Evolutionary conservation across 1,284 basidiomycete species (phyloP), one percentile per base, ranked within the genome.

Genomic region (Anthracocystis panici-leucophaei): DNA sequence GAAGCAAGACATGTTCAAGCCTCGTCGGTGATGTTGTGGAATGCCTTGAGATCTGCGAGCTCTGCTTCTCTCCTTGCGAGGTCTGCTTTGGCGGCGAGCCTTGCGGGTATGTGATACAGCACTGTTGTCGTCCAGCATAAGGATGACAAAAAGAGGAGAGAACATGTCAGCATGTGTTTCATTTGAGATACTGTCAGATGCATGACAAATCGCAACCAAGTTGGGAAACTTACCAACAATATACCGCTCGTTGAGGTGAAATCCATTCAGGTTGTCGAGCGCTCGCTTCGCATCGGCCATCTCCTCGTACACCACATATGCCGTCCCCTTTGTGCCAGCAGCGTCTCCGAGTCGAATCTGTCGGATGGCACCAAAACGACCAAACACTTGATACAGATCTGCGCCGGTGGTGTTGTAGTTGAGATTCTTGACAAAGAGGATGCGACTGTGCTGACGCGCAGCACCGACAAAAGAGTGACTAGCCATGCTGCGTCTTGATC

Each of bases 171-270:
- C 27, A 7, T 27, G 14, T 46, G 45, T 21, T 46, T 23, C 21
- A 12, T 23, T 23, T 3, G 6, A 33, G 11, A 11, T 2, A 33
- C 31, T 33, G 31, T 33, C 5, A 20, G 10, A n/a, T 23, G 20
- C 21, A 23, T 23, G 20, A 9, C 11, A 11, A 11, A 14, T 20
- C 4, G 8, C 31, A 33, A 33, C 9, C 14, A 12, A 10, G 14
- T 18, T 21, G 0, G 31, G 48, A n/a, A 20, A 49, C 48, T 49
- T 31, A 49, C 48, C 48, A 58, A 87, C 86, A 64, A 99, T 96
- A 87, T 99, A 99, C 35, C 97, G 91, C 86, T 97, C 96, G 88
- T 97, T 94, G 71, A 99, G 87, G 87, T 99, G 96, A 88, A 99
- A 99, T 42, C 96, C 97, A 82, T 99, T 99, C 83, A 99, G 86